phyloP scores from a whole-genome alignment of 306 rosid species.

The Ormosia semicastrata region DNA sequence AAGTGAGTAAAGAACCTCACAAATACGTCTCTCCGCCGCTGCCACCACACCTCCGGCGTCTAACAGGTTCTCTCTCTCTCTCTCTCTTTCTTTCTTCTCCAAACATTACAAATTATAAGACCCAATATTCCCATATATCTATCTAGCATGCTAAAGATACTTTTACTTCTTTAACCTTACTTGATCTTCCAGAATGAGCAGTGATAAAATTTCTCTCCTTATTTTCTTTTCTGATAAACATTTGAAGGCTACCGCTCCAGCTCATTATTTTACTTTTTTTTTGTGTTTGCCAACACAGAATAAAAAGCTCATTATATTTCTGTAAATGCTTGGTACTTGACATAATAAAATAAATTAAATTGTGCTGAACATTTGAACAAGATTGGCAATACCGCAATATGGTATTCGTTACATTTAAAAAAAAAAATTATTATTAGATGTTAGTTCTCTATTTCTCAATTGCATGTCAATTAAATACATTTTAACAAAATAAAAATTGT shows the following conservation, averaged over 20 bases:
- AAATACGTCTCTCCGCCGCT: not conserved
- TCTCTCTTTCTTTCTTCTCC: not conserved
- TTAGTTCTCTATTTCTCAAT: not conserved
- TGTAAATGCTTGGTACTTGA: not conserved
- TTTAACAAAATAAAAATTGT: not conserved
- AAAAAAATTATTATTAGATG: not conserved
- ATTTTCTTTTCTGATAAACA: too few species aligned
- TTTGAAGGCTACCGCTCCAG: too few species aligned
- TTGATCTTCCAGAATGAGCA: too few species aligned
- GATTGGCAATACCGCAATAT: not conserved
- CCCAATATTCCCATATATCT: too few species aligned
- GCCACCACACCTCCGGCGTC: not conserved
- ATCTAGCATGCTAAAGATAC: too few species aligned
- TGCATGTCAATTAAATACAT: not conserved
- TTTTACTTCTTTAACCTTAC: too few species aligned
- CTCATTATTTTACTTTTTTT: too few species aligned
- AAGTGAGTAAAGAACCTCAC: too few species aligned
- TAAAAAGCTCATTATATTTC: not conserved
- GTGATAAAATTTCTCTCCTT: too few species aligned
- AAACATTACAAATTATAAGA: not conserved
- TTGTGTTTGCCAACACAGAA: too few species aligned
- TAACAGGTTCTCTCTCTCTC: not conserved
- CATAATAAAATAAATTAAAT: not conserved
- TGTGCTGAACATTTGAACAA: not conserved
- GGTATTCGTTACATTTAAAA: not conserved